A percentile compares a stretch with the other conserved stretches of the same genome.
These are phyloP conservation scores for Hirsutella rhossiliensis DNA, from an alignment of 2,329 filamentous ascomycete genomes.

Conservation along the genomic window DNA sequence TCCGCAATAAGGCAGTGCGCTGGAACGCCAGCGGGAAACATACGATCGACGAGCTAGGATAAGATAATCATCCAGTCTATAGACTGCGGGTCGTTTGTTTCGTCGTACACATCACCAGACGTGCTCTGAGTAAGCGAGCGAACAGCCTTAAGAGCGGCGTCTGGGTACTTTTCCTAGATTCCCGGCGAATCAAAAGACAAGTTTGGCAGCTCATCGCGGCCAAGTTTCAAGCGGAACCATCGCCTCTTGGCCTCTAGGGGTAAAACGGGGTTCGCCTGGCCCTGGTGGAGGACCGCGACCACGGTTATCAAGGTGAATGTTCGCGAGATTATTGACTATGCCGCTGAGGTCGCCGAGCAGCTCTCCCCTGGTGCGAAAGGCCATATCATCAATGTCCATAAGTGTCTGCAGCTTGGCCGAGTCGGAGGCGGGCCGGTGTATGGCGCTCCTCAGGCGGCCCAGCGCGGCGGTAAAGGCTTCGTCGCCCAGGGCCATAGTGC, in stretches of 20 bases:
- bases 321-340: neutral
- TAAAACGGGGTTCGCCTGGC: neutral
- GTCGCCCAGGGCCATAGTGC: constrained; percentile 23
- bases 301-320: neutral
- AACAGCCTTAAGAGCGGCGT: neutral
- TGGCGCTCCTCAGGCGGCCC: neutral
- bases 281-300: neutral
- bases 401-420: constrained; percentile 1
- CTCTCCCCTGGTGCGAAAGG: constrained; percentile 2
- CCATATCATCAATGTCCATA: constrained; percentile 1
- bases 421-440: neutral
- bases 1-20: constrained; percentile 28
- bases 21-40: constrained; percentile 24
- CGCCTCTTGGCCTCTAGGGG: neutral
- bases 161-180: constrained; percentile 1
- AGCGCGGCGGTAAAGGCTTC: constrained; percentile 14
- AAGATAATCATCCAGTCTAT: constrained; percentile 26
- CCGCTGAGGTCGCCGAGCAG: neutral
- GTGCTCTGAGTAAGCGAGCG: neutral
- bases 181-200: neutral
- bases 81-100: constrained; percentile 16
- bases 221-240: neutral
- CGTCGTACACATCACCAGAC: constrained; percentile 4
- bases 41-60: constrained; percentile 22
- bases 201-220: neutral